These are phyloP conservation scores for Pelargonium nanum DNA, from an alignment of 345 rosid genomes.

Conservation along the genomic window DNA sequence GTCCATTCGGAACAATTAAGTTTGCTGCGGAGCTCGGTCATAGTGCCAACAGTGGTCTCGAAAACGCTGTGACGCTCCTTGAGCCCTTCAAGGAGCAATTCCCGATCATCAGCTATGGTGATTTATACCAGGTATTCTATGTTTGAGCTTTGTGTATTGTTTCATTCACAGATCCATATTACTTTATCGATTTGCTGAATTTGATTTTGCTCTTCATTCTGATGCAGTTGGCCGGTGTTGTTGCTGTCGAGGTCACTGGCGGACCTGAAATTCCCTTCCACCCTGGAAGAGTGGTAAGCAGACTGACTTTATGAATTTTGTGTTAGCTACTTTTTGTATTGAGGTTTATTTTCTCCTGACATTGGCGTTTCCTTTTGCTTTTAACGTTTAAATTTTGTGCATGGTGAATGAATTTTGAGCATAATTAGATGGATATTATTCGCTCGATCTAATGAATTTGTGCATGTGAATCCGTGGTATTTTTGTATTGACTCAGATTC, in stretches of 20 bases:
- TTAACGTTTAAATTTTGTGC: too few relatives aligned
- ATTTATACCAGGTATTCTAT: slow-evolving; percentile 60
- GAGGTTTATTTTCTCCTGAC: too few relatives aligned
- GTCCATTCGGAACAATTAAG: slow-evolving; percentile 39
- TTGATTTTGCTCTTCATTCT: background rate
- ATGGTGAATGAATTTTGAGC: too few relatives aligned
- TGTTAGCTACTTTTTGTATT: too few relatives aligned
- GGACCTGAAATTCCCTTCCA: slow-evolving; percentile 96
- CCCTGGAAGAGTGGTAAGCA: slow-evolving; percentile 83
- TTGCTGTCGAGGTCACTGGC: slow-evolving; percentile 79
- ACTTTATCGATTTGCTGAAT: background rate
- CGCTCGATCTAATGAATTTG: too few relatives aligned
- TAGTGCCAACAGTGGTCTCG: slow-evolving; percentile 37
- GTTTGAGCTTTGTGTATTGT: background rate
- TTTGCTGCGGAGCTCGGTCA: slow-evolving; percentile 23
- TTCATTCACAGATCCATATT: too few relatives aligned
- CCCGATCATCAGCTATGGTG: slow-evolving; percentile 53
- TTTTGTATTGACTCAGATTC: too few relatives aligned
- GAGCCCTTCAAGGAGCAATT: slow-evolving; percentile 83
- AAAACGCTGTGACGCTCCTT: slow-evolving; percentile 48
- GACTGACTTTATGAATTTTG: background rate
- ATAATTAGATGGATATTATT: too few relatives aligned
- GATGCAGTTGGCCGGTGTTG: slow-evolving; percentile 79
- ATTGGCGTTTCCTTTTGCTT: too few relatives aligned
- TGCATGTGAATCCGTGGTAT: too few relatives aligned